phyloP scores from a whole-genome alignment of 1,284 basidiomycete genomes.

The Puccinia novopanici region DNA sequence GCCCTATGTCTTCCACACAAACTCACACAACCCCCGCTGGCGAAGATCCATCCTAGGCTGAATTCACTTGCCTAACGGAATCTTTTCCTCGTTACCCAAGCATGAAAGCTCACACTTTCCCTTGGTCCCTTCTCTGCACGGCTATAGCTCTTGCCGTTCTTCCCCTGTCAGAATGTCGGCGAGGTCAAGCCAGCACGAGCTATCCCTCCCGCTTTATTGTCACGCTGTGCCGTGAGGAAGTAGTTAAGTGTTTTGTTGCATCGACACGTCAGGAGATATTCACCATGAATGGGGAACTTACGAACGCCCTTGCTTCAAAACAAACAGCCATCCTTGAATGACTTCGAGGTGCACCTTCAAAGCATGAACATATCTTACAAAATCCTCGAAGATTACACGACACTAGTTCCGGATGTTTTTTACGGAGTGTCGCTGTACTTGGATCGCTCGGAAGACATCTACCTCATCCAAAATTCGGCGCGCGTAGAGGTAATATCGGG shows the following conservation, averaged over 20 bases:
- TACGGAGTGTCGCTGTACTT: slow-evolving; percentile 41
- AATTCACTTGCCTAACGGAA: slow-evolving; percentile 1
- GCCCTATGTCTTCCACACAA: not conserved
- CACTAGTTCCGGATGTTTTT: slow-evolving; percentile 43
- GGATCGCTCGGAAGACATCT: slow-evolving; percentile 21
- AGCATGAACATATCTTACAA: slow-evolving; percentile 29
- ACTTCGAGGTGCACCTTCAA: slow-evolving; percentile 32
- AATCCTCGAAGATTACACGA: slow-evolving; percentile 42
- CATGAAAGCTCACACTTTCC: slow-evolving; percentile 12
- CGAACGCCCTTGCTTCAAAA: not conserved
- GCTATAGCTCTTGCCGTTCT: slow-evolving; percentile 1
- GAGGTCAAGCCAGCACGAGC: not conserved
- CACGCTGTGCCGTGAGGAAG: slow-evolving; percentile 13
- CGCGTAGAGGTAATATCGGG: slow-evolving; percentile 36
- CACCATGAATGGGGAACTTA: not conserved
- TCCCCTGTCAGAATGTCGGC: not conserved
- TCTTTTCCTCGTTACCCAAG: not conserved
- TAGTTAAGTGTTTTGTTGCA: slow-evolving; percentile 23
- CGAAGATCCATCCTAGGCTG: not conserved
- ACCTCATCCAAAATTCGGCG: slow-evolving; percentile 11
- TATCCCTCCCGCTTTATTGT: slow-evolving; percentile 26
- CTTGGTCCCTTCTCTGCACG: slow-evolving; percentile 11
- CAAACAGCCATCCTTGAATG: slow-evolving; percentile 33
- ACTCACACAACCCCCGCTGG: not conserved
- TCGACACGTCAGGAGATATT: not conserved